Base-by-base conservation (phyloP, 331 rosid species). In the Saraca asoca region DNA sequence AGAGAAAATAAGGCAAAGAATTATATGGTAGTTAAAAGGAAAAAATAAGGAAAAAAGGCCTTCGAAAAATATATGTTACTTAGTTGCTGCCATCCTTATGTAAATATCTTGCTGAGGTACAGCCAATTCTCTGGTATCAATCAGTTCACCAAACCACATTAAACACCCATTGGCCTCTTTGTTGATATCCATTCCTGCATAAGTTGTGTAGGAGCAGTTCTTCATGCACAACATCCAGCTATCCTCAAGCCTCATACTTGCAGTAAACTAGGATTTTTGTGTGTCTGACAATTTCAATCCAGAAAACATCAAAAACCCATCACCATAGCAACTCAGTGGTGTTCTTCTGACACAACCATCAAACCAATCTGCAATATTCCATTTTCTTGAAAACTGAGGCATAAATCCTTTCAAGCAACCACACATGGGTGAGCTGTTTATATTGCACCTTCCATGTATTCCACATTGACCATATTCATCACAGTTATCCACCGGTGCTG, bases 41-140 rank as follows among this genome's bases (percentile, higher is more conserved):
- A 17, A 12, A 0, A 10, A 5, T 6, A 0, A 12, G 3, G 52
- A 33, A n/a, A 42, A 19, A 13, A 15, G 12, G 29, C n/a, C 7
- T 42, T 41, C 33, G 12, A 19, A 35, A 58, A 12, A 58, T 18
- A 57, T 18, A 12, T 31, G 42, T 5, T 67, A 82, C 87, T 79
- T 64, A 75, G 12, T 34, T 7, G 55, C 66, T 15, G 68, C 64
- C 66, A 82, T 12, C 58, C 67, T 77, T 45, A 82, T 39, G 51
- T 68, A 78, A 20, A 82, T n/a, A 59, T 79, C 79, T 73, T 82
- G 69, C 38, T 54, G 66, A 46, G 73, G 71, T 33, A n/a, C 42
- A 35, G 59, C 0, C 38, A 46, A n/a, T 7, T 34, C 50, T 45
- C 17, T 64, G 18, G 63, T 63, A 43, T 72, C 71, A 45, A 35